Base-by-base conservation (phyloP, 768 basidiomycete species). In the Hericium coralloides region DNA sequence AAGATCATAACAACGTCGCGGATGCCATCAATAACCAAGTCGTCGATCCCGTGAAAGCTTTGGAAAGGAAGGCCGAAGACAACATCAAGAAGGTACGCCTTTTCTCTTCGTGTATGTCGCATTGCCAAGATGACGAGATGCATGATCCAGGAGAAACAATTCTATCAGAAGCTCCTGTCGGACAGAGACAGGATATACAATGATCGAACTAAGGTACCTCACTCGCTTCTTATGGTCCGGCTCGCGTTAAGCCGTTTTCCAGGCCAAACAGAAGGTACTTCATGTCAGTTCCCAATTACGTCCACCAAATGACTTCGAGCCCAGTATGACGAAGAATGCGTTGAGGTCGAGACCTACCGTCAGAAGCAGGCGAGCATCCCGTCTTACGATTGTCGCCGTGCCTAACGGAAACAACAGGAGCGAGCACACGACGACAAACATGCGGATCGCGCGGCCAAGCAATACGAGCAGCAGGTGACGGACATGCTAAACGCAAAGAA, bases 401-500 rank as follows among this genome's bases (percentile, higher is more conserved):
- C 10, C 31, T 31, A 9, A 31, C 31, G 31, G 31, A 31, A 9
- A 31, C 10, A 52, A 23, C 62, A 90, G 88, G 80, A 75, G 52
- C 82, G 85, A 57, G 79, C 80, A 45, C 74, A 74, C 41, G 88
- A 89, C 64, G 90, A 92, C 66, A 81, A 78, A 49, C 89, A 91
- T 57, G 84, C 87, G 36, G 87, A 86, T 55, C 79, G 88, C 37
- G 80, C 78, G 3, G 83, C 83, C 18, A 83, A 79, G 67, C 89
- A 91, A 63, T 81, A 80, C 47, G 89, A 90, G 60, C 84, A 88
- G 62, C 88, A 90, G 63, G 79, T 79, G 54, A 75, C 76, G 37
- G 86, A 91, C 41, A 92, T 92, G 90, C 69, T 82, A 45, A 87
- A 85, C 62, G 79, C 82, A 69, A 92, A 92, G 74, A 92, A 92